Evolutionary conservation across 805 yeast genomes (phyloP).

Genomic region (Jamesozyma gamospora): DNA sequence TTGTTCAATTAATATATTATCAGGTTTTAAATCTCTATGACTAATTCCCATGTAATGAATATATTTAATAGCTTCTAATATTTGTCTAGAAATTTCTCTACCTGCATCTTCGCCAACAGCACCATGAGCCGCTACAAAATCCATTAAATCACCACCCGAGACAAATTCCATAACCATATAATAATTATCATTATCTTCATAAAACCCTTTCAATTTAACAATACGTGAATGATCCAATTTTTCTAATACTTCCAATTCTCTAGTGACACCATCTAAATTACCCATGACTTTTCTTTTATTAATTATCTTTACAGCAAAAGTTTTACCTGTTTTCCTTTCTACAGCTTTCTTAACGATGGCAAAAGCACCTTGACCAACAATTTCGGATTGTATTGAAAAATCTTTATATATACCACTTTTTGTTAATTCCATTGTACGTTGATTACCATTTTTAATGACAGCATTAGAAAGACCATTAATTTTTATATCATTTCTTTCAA

Average conservation of each 20-base stretch:
- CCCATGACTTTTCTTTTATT: conserved; percentile 72
- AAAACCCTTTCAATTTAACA: conserved; percentile 72
- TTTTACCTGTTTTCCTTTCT: conserved; percentile 72
- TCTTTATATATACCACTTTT: conserved; percentile 48
- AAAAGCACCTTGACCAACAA: conserved; percentile 96
- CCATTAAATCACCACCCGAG: conserved; percentile 97
- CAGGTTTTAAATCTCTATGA: conserved; percentile 96
- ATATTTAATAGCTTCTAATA: conserved; percentile 72
- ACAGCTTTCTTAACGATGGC: conserved; percentile 90
- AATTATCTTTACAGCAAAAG: conserved; percentile 86
- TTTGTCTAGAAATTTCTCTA: conserved; percentile 76
- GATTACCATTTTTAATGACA: background rate
- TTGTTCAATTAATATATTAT: conserved; percentile 79
- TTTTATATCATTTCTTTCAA: background rate
- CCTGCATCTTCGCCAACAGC: conserved; percentile 87
- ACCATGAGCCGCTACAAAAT: conserved; percentile 87
- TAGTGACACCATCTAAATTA: conserved; percentile 68
- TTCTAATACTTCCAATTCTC: conserved; percentile 76
- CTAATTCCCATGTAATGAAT: conserved; percentile 86
- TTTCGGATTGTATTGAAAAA: conserved; percentile 71
- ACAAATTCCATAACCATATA: conserved; percentile 93
- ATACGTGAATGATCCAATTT: conserved; percentile 76
- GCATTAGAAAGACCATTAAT: background rate
- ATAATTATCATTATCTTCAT: conserved; percentile 71
- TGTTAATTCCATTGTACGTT: background rate